Conservation (phyloP, 331 rosid species). For the Quercus lobata region DNA sequence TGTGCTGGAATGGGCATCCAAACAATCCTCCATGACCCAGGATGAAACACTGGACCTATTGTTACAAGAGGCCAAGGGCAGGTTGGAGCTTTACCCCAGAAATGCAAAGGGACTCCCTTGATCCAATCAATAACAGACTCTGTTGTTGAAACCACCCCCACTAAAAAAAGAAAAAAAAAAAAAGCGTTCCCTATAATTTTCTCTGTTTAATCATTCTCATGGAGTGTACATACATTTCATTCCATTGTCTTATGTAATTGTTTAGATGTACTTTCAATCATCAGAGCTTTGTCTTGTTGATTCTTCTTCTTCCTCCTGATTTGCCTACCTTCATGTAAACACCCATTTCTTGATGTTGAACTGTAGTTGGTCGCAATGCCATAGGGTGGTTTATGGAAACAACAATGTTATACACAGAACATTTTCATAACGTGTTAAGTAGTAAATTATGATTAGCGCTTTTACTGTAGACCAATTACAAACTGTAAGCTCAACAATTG, state of each 20-base stretch:
- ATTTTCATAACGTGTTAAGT: too few species aligned
- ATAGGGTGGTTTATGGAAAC: too few species aligned
- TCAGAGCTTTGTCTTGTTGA: background rate
- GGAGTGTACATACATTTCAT: conserved; percentile 35
- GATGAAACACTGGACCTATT: conserved; percentile 46
- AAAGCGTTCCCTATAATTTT: background rate
- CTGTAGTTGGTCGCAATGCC: too few species aligned
- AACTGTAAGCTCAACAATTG: too few species aligned
- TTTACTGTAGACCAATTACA: too few species aligned
- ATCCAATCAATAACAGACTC: conserved; percentile 20
- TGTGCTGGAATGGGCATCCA: conserved; percentile 80
- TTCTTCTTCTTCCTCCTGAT: background rate
- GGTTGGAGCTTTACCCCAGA: conserved; percentile 83
- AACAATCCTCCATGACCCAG: conserved; percentile 55
- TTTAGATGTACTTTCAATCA: conserved; percentile 6
- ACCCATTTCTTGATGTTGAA: background rate
- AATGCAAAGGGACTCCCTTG: conserved; percentile 62
- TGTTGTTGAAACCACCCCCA: too few species aligned
- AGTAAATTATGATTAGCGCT: too few species aligned
- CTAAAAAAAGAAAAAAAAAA: background rate
- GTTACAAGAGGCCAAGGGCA: conserved; percentile 69
- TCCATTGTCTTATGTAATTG: background rate
- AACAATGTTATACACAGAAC: too few species aligned
- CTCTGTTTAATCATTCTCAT: conserved; percentile 8
- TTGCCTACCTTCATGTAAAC: background rate